These are phyloP conservation scores for Massarina eburnea DNA, from an alignment of 2,329 filamentous ascomycete species.

Conservation along the genomic window DNA sequence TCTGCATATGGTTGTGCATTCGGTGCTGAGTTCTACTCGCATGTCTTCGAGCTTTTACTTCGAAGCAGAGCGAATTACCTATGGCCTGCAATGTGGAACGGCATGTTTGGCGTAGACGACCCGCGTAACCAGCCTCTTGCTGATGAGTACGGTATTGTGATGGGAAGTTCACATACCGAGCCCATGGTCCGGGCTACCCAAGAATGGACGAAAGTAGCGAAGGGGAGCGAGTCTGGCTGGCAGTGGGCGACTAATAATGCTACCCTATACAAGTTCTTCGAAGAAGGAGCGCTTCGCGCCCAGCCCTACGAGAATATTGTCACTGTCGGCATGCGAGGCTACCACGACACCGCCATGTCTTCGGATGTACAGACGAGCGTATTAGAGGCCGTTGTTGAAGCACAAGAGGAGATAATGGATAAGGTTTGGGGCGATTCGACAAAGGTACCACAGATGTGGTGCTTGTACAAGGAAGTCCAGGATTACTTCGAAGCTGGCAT, in stretches of 20 bases:
- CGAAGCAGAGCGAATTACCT: slow-evolving; percentile 72
- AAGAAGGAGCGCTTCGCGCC: slow-evolving; percentile 65
- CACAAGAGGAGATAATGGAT: slow-evolving; percentile 61
- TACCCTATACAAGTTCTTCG: slow-evolving; percentile 69
- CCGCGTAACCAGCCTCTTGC: slow-evolving; percentile 67
- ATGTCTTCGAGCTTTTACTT: slow-evolving; percentile 71
- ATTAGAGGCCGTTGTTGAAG: slow-evolving; percentile 61
- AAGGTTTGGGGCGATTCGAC: slow-evolving; percentile 57
- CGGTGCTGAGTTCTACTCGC: slow-evolving; percentile 66
- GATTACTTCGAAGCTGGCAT: slow-evolving; percentile 68
- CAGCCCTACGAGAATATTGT: slow-evolving; percentile 67
- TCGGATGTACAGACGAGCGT: slow-evolving; percentile 59
- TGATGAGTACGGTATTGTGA: slow-evolving; percentile 73
- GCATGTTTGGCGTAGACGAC: slow-evolving; percentile 74
- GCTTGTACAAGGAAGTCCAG: slow-evolving; percentile 74
- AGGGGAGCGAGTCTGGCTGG: slow-evolving; percentile 59
- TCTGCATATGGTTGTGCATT: slow-evolving; percentile 47
- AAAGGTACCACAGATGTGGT: slow-evolving; percentile 69
- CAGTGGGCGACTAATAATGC: slow-evolving; percentile 70
- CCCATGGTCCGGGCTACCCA: slow-evolving; percentile 65
- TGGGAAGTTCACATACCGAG: slow-evolving; percentile 73
- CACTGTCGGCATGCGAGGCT: slow-evolving; percentile 70
- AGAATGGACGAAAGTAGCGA: slow-evolving; percentile 50
- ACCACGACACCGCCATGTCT: slow-evolving; percentile 66
- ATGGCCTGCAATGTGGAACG: slow-evolving; percentile 72